Conservation (phyloP, 352 stramenopile genomes). For the Detonula confervacea region DNA sequence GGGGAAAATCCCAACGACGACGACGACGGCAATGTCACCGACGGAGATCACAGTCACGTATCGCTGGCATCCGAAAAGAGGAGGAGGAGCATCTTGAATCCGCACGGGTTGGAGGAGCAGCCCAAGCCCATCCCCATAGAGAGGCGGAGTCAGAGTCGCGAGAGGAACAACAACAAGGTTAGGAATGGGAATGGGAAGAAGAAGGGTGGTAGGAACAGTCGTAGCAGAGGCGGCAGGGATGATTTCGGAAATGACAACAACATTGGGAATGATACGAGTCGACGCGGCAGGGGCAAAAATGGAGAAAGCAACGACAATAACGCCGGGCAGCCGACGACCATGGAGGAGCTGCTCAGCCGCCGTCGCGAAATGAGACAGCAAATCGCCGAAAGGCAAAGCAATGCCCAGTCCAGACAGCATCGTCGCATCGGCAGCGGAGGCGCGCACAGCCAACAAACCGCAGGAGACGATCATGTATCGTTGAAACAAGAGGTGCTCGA, state of each 20-base stretch:
- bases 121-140: slow-evolving; percentile 19
- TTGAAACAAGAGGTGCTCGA: slow-evolving; percentile 26
- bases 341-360: slow-evolving; percentile 33
- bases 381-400: slow-evolving; percentile 41
- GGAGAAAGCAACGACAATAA: background rate
- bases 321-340: background rate
- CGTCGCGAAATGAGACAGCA: slow-evolving; percentile 49
- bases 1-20: slow-evolving; percentile 23
- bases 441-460: background rate
- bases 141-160: slow-evolving; percentile 43
- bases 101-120: slow-evolving; percentile 29
- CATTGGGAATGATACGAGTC: too few species aligned
- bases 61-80: slow-evolving; percentile 6
- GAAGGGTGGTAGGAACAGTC: background rate
- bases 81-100: slow-evolving; percentile 45
- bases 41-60: slow-evolving; percentile 16
- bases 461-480: slow-evolving; percentile 16
- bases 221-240: background rate
- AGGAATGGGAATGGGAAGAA: background rate
- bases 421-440: background rate
- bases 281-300: slow-evolving; percentile 3
- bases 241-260: background rate
- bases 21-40: slow-evolving; percentile 13
- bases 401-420: slow-evolving; percentile 1
- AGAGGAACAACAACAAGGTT: too few species aligned